These are phyloP conservation scores for Saposhnikovia divaricata DNA, from an alignment of 129 eudicot species.

Conservation along the genomic window DNA sequence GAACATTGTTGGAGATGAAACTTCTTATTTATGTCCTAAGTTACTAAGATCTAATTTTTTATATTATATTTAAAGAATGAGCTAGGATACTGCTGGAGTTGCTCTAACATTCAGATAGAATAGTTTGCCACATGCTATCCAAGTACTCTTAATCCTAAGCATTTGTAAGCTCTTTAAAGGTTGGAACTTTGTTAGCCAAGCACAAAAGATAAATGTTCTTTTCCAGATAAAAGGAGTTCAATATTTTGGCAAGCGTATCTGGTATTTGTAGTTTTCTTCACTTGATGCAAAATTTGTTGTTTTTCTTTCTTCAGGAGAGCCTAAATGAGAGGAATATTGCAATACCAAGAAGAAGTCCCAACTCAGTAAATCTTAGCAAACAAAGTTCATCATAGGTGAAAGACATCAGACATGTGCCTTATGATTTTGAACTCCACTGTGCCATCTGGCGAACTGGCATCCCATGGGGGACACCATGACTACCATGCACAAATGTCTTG, in stretches of 20 bases:
- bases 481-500: neutral
- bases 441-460: neutral
- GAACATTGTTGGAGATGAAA: too few relatives aligned
- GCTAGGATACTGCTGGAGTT: too few relatives aligned
- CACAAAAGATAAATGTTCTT: neutral
- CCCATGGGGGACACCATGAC: neutral
- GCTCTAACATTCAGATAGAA: constrained; percentile 13
- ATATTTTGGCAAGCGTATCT: neutral
- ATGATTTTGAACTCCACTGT: neutral
- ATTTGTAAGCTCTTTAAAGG: constrained; percentile 14
- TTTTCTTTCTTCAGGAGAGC: neutral
- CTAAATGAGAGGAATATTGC: neutral
- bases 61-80: too few relatives aligned
- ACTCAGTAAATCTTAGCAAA: neutral
- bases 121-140: constrained; percentile 11
- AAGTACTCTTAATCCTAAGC: neutral
- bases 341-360: neutral
- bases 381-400: neutral
- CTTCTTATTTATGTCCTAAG: too few relatives aligned
- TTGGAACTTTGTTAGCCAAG: neutral
- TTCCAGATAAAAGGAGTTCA: neutral
- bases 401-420: neutral
- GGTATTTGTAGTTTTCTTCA: neutral
- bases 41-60: too few relatives aligned
- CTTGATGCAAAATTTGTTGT: neutral